phyloP scores from a whole-genome alignment of 2,329 filamentous ascomycete genomes.

The Cladobotryum protrusum region DNA sequence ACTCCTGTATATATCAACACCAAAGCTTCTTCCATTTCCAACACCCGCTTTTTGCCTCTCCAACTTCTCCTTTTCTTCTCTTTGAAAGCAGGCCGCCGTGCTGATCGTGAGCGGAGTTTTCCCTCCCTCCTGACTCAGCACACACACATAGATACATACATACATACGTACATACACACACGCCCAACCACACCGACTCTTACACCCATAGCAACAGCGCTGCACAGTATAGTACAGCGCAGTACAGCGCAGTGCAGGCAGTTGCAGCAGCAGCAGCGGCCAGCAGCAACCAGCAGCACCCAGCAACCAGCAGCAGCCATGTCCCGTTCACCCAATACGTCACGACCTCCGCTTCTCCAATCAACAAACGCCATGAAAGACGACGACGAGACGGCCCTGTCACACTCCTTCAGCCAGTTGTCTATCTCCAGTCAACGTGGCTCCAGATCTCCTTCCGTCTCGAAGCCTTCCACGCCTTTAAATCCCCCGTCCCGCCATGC shows the following conservation, averaged over 20 bases:
- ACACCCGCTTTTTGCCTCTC: no score
- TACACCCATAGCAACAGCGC: no score
- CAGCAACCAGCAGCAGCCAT: constrained; percentile 18
- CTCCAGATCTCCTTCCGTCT: constrained; percentile 22
- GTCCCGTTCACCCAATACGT: constrained; percentile 21
- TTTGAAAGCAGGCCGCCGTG: no score
- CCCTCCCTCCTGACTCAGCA: neutral
- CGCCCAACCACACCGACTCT: neutral
- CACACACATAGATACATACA: neutral
- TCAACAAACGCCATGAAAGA: constrained; percentile 25
- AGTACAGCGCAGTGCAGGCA: neutral
- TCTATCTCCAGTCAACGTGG: constrained; percentile 32
- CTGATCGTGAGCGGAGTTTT: no score
- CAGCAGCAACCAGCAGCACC: no score
- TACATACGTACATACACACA: neutral
- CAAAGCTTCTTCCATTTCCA: no score
- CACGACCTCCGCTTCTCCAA: constrained; percentile 28
- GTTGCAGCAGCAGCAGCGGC: constrained; percentile 4
- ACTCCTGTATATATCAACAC: no score
- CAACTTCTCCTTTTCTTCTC: no score
- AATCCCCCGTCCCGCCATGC: constrained; percentile 33
- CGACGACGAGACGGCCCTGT: constrained; percentile 28
- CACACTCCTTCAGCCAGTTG: constrained; percentile 39
- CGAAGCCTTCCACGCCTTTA: constrained; percentile 28
- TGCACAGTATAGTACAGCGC: no score